Conservation (phyloP, 129 eudicot species). For the Flaveria sonorensis region DNA sequence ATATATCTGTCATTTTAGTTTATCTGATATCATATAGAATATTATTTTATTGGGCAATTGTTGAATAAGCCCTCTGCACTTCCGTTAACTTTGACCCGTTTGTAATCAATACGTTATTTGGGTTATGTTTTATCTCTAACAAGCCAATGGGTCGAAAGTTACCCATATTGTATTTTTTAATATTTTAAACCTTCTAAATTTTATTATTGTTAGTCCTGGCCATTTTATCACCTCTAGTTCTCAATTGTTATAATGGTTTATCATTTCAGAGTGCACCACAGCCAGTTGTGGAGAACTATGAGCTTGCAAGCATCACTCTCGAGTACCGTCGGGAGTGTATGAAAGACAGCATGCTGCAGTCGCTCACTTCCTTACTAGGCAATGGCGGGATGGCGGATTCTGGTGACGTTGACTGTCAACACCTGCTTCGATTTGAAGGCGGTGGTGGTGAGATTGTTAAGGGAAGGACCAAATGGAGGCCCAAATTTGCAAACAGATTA, state of each 20-base stretch:
- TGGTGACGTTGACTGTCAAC: constrained; percentile 76
- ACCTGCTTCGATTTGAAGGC: constrained; percentile 71
- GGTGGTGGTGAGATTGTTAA: constrained; percentile 77
- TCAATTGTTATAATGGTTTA: neutral
- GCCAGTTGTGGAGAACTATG: constrained; percentile 74
- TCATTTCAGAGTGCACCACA: constrained; percentile 81
- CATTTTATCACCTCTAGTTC: neutral
- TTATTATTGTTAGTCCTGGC: neutral
- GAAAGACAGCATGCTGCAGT: constrained; percentile 92
- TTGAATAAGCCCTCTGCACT: too few species aligned
- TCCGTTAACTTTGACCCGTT: neutral
- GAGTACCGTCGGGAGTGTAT: constrained; percentile 95
- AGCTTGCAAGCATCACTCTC: constrained; percentile 84
- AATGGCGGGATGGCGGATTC: constrained; percentile 34
- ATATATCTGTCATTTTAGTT: too few species aligned
- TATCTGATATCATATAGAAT: too few species aligned
- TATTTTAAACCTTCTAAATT: neutral
- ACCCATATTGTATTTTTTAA: neutral
- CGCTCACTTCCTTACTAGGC: constrained; percentile 67
- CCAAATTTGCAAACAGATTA: constrained; percentile 49
- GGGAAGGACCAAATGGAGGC: constrained; percentile 86
- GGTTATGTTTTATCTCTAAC: neutral
- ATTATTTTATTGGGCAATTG: too few species aligned
- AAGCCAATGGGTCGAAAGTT: neutral
- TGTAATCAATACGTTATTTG: neutral